Percentiles rank a stretch among this genome's conserved stretches.
These are phyloP conservation scores for Amanita rubescens DNA, from an alignment of 768 basidiomycete genomes.

Conservation along the genomic window DNA sequence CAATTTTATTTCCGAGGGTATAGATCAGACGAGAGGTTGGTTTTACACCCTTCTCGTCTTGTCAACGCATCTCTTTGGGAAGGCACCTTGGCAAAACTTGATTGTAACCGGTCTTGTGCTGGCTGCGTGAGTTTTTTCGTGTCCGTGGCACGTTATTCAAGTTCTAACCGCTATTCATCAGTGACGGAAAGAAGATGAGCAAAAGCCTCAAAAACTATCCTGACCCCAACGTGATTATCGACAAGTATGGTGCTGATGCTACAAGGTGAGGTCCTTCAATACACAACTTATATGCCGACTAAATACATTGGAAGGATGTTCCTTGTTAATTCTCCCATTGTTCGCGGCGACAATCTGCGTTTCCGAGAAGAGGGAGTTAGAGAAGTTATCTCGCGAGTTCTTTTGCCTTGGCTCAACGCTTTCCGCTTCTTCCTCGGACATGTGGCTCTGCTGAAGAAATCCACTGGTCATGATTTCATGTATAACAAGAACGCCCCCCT, in stretches of 20 bases:
- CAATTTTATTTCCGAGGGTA: conserved; percentile 96
- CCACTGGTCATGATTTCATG: conserved; percentile 64
- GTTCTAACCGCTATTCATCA: conserved; percentile 20
- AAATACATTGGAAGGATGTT: conserved; percentile 63
- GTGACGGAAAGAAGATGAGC: conserved; percentile 99
- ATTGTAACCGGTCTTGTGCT: conserved; percentile 95
- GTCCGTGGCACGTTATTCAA: neutral
- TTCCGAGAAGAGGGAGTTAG: conserved; percentile 98
- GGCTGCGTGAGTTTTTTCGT: conserved; percentile 61
- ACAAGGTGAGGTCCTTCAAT: conserved; percentile 50
- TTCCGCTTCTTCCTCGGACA: conserved; percentile 99
- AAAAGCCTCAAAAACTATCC: conserved; percentile 97
- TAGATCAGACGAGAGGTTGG: conserved; percentile 99
- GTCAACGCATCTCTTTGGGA: conserved; percentile 90
- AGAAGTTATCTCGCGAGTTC: conserved; percentile 92
- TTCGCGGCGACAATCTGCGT: conserved; percentile 93
- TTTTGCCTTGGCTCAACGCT: conserved; percentile 96
- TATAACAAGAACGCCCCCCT: conserved; percentile 84
- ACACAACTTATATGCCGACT: neutral
- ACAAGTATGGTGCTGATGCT: conserved; percentile 92
- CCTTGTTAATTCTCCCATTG: conserved; percentile 97
- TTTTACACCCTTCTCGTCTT: conserved; percentile 97
- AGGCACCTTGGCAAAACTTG: conserved; percentile 96
- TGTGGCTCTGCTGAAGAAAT: conserved; percentile 79
- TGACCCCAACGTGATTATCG: conserved; percentile 86